Evolutionary conservation across 2,329 filamentous ascomycete genomes (phyloP).

Genomic region (Leptodontidium sp.): DNA sequence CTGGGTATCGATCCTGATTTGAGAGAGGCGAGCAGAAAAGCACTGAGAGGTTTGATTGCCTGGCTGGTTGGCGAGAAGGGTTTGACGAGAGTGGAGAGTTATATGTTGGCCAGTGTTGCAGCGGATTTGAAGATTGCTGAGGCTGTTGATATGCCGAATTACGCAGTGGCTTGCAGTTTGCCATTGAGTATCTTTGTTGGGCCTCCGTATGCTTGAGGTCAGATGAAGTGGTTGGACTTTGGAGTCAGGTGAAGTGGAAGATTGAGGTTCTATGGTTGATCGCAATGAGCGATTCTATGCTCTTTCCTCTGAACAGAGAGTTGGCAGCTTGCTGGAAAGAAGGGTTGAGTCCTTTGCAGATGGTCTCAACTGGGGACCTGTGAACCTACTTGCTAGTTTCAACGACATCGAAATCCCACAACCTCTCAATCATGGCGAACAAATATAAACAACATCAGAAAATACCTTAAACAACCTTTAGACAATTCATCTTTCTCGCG

Average conservation of each 20-base stretch:
- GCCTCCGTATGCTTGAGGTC: constrained; percentile 30
- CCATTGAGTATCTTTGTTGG: constrained; percentile 56
- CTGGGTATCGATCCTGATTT: constrained; percentile 58
- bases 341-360: too few relatives aligned
- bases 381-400: too few relatives aligned
- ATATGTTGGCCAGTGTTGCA: constrained; percentile 60
- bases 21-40: constrained; percentile 57
- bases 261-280: background rate
- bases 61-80: constrained; percentile 58
- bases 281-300: background rate
- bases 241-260: background rate
- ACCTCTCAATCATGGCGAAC: too few relatives aligned
- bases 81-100: constrained; percentile 56
- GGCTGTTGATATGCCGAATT: constrained; percentile 63
- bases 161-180: constrained; percentile 58
- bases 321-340: background rate
- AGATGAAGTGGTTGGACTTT: background rate
- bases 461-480: too few relatives aligned
- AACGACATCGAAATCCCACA: too few relatives aligned
- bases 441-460: too few relatives aligned
- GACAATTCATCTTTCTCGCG: too few relatives aligned
- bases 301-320: background rate
- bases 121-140: constrained; percentile 60
- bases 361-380: too few relatives aligned
- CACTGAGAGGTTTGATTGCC: constrained; percentile 56